Evolutionary conservation across 306 rosid genomes (phyloP).

Genomic region (Styphnolobium japonicum): DNA sequence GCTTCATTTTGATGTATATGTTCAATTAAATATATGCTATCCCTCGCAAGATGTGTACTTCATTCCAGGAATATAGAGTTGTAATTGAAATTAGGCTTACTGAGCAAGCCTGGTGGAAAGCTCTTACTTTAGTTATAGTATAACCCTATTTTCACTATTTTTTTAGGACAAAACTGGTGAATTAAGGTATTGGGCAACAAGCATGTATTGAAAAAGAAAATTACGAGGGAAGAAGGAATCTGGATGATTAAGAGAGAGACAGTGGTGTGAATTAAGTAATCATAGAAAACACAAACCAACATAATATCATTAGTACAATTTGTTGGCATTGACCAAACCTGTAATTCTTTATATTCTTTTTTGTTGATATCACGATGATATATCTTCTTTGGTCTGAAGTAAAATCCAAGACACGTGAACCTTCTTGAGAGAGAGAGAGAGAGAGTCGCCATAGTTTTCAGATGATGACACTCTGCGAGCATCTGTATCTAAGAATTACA

Average conservation of each 20-base stretch:
- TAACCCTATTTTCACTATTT: neutral
- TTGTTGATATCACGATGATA: neutral
- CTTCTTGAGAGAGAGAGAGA: slow-evolving; percentile 7
- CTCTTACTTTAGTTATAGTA: neutral
- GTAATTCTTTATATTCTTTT: neutral
- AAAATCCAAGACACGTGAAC: slow-evolving; percentile 45
- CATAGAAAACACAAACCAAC: slow-evolving; percentile 17
- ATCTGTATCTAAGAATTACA: slow-evolving; percentile 60
- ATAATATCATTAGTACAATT: slow-evolving; percentile 13
- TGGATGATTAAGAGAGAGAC: neutral
- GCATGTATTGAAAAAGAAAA: neutral
- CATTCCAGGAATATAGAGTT: neutral
- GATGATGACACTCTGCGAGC: slow-evolving; percentile 42
- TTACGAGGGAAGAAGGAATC: neutral
- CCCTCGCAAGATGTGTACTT: neutral
- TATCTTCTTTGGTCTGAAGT: slow-evolving; percentile 22
- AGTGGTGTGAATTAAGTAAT: neutral
- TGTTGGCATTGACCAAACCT: slow-evolving; percentile 17
- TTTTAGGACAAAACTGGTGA: neutral
- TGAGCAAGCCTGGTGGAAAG: neutral
- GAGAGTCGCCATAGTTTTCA: slow-evolving; percentile 10
- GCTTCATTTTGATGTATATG: neutral
- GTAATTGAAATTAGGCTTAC: neutral
- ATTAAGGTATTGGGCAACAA: neutral
- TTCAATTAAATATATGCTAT: neutral